Percentiles rank a stretch among this genome's conserved stretches.
phyloP scores from a whole-genome alignment of 2,329 filamentous ascomycete species.

The Epicoccum sorghinum region DNA sequence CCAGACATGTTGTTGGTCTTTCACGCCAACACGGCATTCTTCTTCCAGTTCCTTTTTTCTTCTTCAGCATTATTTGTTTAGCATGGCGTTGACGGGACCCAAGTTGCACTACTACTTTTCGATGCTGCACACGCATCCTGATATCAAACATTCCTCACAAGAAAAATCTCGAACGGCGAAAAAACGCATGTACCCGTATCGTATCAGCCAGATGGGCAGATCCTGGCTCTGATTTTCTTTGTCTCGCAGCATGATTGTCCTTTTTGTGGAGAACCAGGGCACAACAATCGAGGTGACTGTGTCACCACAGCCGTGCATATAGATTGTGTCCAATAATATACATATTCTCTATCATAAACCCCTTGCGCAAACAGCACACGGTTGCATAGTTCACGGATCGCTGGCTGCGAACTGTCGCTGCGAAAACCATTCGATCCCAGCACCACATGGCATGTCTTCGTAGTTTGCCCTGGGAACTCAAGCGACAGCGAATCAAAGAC shows the following conservation, averaged over 20 bases:
- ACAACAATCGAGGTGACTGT: background rate
- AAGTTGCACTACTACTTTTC: background rate
- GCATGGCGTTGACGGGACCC: slow-evolving; percentile 17
- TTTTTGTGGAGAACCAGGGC: background rate
- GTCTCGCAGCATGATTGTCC: slow-evolving; percentile 4
- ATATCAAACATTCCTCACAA: background rate
- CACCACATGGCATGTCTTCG: background rate
- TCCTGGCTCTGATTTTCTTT: slow-evolving; percentile 21
- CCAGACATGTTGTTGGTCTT: slow-evolving; percentile 6
- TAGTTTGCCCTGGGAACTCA: background rate
- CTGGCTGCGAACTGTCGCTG: no score
- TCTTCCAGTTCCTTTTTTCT: background rate
- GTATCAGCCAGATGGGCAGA: slow-evolving; percentile 23
- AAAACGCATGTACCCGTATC: slow-evolving; percentile 20
- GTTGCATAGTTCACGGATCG: background rate
- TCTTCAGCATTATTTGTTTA: slow-evolving; percentile 9
- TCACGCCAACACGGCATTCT: slow-evolving; percentile 1
- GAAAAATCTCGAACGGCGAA: slow-evolving; percentile 16
- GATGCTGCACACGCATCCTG: slow-evolving; percentile 11
- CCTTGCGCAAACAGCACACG: background rate
- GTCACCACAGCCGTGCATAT: slow-evolving; percentile 5
- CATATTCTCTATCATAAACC: slow-evolving; percentile 10
- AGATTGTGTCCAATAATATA: slow-evolving; percentile 14
- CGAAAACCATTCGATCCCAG: background rate
- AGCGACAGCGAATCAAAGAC: slow-evolving; percentile 19